These are phyloP conservation scores for Chalciporus chontae DNA, from an alignment of 768 basidiomycete species.

Conservation along the genomic window DNA sequence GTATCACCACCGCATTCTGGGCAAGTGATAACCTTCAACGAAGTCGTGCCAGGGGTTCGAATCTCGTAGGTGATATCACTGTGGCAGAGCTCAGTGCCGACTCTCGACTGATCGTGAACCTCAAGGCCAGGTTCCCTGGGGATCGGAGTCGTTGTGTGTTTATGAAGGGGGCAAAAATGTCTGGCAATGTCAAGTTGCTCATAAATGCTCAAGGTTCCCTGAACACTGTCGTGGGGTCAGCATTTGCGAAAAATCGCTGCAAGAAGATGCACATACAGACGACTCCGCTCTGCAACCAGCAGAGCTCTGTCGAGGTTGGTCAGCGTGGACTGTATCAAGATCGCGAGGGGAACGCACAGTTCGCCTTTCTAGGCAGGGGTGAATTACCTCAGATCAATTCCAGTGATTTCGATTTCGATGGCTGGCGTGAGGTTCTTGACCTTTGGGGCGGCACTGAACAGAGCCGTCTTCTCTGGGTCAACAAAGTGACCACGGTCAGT, in stretches of 20 bases:
- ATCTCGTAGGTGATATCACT: constrained; percentile 80
- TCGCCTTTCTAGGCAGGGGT: constrained; percentile 72
- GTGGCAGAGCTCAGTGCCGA: constrained; percentile 79
- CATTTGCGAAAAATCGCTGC: too few species aligned
- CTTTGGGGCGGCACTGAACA: constrained; percentile 63
- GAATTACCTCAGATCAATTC: constrained; percentile 70
- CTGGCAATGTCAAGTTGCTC: constrained; percentile 71
- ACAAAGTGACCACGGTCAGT: constrained; percentile 66
- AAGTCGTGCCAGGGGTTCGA: constrained; percentile 78
- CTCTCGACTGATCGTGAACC: constrained; percentile 54
- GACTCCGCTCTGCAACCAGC: constrained; percentile 72
- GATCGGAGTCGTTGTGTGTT: constrained; percentile 78
- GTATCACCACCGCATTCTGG: constrained; percentile 78
- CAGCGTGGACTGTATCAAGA: constrained; percentile 2
- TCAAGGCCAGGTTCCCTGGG: constrained; percentile 68
- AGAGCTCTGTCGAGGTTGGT: constrained; percentile 47
- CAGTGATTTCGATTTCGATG: constrained; percentile 73
- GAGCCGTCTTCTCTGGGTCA: constrained; percentile 62
- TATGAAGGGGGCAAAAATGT: constrained; percentile 74
- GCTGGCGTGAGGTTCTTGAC: constrained; percentile 65
- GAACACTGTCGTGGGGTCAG: constrained; percentile 47
- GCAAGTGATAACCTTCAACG: constrained; percentile 66
- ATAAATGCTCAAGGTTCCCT: constrained; percentile 64
- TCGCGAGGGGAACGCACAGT: constrained; percentile 43
- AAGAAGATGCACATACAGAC: constrained; percentile 53